These are phyloP conservation scores for Beauveria pseudobassiana DNA, from an alignment of 2,329 filamentous ascomycete species.

Conservation along the genomic window DNA sequence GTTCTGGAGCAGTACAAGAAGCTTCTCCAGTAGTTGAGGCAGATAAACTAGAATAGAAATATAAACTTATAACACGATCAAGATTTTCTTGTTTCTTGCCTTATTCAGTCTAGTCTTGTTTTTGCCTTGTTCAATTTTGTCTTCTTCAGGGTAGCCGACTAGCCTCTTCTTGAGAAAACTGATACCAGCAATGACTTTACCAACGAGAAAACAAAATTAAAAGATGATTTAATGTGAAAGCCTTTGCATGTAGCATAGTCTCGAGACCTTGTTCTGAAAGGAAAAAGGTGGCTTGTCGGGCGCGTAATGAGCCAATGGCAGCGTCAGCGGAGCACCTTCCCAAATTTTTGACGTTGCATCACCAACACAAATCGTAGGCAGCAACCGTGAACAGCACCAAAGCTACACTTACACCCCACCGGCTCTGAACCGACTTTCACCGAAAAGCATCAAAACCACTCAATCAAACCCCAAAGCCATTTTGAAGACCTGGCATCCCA, in stretches of 20 bases:
- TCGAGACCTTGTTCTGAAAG: too few species aligned
- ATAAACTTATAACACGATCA: not conserved
- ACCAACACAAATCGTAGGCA: not conserved
- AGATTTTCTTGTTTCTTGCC: not conserved
- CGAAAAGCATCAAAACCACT: too few species aligned
- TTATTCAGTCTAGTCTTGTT: not conserved
- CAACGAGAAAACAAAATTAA: not conserved
- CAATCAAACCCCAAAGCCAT: too few species aligned
- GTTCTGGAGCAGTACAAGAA: constrained; percentile 25
- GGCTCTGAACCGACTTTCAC: too few species aligned
- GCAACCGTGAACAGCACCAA: too few species aligned
- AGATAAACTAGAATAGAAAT: not conserved
- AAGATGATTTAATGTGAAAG: too few species aligned
- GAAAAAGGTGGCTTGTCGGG: not conserved
- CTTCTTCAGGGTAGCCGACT: not conserved
- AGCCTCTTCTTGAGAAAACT: too few species aligned
- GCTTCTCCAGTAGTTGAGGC: not conserved
- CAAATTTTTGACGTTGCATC: too few species aligned
- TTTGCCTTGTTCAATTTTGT: not conserved
- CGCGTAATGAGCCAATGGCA: not conserved
- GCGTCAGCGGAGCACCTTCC: not conserved
- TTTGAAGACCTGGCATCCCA: too few species aligned
- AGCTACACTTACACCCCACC: too few species aligned
- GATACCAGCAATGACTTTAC: too few species aligned
- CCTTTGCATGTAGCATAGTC: too few species aligned